phyloP scores from a whole-genome alignment of 345 rosid species.

The Balakata baccata region DNA sequence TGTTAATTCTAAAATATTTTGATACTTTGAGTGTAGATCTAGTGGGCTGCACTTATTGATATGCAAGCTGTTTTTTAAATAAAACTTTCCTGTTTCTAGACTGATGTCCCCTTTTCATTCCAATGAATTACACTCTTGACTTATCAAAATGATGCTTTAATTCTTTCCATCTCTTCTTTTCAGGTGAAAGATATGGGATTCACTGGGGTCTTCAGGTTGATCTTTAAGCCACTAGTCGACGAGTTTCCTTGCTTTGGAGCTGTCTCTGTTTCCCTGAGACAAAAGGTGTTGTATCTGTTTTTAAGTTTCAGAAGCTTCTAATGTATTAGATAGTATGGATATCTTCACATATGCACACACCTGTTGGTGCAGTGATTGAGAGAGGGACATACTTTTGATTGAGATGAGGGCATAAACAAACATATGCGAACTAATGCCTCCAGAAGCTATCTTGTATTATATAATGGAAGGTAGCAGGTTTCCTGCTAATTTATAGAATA shows the following conservation, averaged over 20 bases:
- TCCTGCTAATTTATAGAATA: neutral
- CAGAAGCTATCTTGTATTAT: neutral
- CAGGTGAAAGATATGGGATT: conserved; percentile 96
- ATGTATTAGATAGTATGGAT: neutral
- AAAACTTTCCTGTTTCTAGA: neutral
- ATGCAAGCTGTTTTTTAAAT: neutral
- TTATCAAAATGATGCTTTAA: conserved; percentile 4
- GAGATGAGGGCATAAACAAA: conserved; percentile 8
- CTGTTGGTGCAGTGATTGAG: neutral
- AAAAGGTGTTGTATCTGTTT: conserved; percentile 55
- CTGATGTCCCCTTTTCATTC: too few species aligned
- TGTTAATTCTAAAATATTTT: neutral
- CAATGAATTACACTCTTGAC: neutral
- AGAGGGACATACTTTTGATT: conserved; percentile 1
- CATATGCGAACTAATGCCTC: neutral
- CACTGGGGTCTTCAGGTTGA: conserved; percentile 98
- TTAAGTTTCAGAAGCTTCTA: conserved; percentile 8
- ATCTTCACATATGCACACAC: neutral
- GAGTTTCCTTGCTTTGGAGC: conserved; percentile 99
- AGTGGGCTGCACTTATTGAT: neutral
- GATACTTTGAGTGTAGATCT: neutral
- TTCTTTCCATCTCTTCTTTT: conserved; percentile 22
- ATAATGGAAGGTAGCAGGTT: neutral
- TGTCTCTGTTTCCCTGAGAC: conserved; percentile 74
- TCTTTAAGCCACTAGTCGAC: conserved; percentile 85